Conservation (phyloP, 2,329 filamentous ascomycete genomes). For the Fusarium sublunatum region DNA sequence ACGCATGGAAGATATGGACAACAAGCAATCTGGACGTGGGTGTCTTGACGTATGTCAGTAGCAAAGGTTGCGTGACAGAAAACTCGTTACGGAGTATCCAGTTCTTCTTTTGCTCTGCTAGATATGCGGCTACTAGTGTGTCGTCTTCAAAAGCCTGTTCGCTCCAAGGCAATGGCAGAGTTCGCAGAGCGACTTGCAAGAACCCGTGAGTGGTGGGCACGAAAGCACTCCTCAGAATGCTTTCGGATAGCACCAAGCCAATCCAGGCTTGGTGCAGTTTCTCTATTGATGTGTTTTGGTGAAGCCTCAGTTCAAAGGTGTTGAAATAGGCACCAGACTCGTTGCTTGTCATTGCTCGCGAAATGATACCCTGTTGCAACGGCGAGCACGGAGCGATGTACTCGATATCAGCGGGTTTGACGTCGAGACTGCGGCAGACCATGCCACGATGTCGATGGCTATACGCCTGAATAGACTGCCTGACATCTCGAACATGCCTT, state of each 20-base stretch:
- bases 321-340: conserved; percentile 78
- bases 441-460: conserved; percentile 68
- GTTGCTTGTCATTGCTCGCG: conserved; percentile 69
- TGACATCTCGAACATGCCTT: conserved; percentile 58
- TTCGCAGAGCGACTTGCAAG: conserved; percentile 74
- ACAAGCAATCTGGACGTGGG: conserved; percentile 62
- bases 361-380: conserved; percentile 87
- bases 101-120: conserved; percentile 52
- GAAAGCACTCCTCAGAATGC: conserved; percentile 80
- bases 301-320: conserved; percentile 72
- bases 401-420: conserved; percentile 69
- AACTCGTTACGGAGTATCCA: conserved; percentile 67
- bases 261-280: conserved; percentile 69
- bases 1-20: conserved; percentile 82
- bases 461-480: conserved; percentile 72
- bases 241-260: conserved; percentile 60
- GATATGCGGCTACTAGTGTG: conserved; percentile 47
- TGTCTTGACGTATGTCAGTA: conserved; percentile 54
- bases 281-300: conserved; percentile 55
- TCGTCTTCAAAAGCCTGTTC: conserved; percentile 48
- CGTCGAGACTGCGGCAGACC: conserved; percentile 63
- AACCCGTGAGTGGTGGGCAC: conserved; percentile 78
- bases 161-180: conserved; percentile 57
- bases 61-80: conserved; percentile 30
- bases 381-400: conserved; percentile 85